phyloP scores from a whole-genome alignment of 2,329 filamentous ascomycete genomes.

The Fusarium lyarnte region DNA sequence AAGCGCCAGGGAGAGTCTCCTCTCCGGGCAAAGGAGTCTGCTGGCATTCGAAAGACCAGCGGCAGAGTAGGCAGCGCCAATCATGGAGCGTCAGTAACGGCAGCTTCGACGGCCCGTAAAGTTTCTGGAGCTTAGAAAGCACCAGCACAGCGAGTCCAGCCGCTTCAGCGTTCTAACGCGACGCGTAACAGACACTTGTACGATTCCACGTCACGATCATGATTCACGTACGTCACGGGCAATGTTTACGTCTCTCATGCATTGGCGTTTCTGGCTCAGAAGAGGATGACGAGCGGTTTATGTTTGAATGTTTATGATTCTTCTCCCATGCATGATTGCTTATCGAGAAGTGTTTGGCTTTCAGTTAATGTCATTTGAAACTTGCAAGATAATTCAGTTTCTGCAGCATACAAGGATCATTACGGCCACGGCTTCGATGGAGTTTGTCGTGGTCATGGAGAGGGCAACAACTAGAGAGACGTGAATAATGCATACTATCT shows the following conservation, averaged over 20 bases:
- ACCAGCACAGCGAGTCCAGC: constrained; percentile 33
- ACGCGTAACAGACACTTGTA: constrained; percentile 33
- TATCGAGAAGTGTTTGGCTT: constrained; percentile 17
- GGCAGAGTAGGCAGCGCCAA: constrained; percentile 70
- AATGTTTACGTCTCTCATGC: constrained; percentile 55
- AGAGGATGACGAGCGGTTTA: constrained; percentile 35
- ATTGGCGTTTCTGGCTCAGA: constrained; percentile 52
- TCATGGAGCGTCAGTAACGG: constrained; percentile 53
- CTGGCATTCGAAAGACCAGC: constrained; percentile 71
- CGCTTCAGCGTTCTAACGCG: constrained; percentile 25
- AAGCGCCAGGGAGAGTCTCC: constrained; percentile 63
- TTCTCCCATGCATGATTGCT: constrained; percentile 33
- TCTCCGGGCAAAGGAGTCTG: constrained; percentile 61
- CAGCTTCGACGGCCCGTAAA: constrained; percentile 61
- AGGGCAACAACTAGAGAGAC: constrained; percentile 6
- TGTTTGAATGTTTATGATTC: constrained; percentile 37
- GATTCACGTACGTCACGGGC: constrained; percentile 52
- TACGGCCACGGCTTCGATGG: constrained; percentile 20
- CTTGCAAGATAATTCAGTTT: constrained; percentile 17
- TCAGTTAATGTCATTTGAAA: constrained; percentile 24
- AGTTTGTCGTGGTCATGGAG: constrained; percentile 23
- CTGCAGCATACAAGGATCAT: constrained; percentile 19
- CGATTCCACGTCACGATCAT: constrained; percentile 54
- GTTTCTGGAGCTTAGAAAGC: constrained; percentile 57
- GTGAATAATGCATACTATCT: constrained; percentile 17